Evolutionary conservation across 495 filamentous ascomycete genomes (phyloP), one percentile per base, ranked within the genome.

Genomic region (Aspergillus steynii): DNA sequence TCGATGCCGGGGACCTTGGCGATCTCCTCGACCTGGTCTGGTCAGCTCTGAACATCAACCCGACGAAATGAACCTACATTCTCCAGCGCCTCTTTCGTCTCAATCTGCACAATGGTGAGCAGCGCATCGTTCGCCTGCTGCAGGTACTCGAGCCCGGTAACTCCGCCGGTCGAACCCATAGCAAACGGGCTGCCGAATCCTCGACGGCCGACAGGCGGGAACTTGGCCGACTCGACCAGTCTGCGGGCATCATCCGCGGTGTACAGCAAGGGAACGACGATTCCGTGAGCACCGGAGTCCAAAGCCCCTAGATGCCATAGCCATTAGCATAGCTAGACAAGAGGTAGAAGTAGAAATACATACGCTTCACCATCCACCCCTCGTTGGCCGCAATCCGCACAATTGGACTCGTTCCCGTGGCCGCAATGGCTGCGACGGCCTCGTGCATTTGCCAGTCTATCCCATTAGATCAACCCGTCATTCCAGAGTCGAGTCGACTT

Each of bases 51-150:
- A 5, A 7, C 6, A 7, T 34, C 9, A 42, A 4, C 37, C 9
- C 37, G 37, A 42, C 37, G 1, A 3, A 42, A 42, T 20, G 7
- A 42, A 42, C 37, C 84, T 48, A 65, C 62, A 59, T 84, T 78
- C 3, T 89, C 83, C 48, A 95, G 75, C 0, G 90, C 90, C 64
- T 87, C 87, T 61, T 78, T 79, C 0, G 91, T 95, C 73, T 96
- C 91, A 58, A 95, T 93, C 77, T 95, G 91, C 31, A 93, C 83
- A 66, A 91, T 88, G 20, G 87, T 91, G 29, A 92, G 71, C 27
- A 93, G 76, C 45, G 82, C 78, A 12, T 85, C 82, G 71, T 94
- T 93, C 26, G 90, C 88, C 59, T 91, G 83, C 65, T 89, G 83
- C 32, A 92, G 80, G 62, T 95, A 95, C 48, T 64, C 61, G 7